Evolutionary conservation across 441 rosid genomes (phyloP).

Genomic region (Manihot esculenta): DNA sequence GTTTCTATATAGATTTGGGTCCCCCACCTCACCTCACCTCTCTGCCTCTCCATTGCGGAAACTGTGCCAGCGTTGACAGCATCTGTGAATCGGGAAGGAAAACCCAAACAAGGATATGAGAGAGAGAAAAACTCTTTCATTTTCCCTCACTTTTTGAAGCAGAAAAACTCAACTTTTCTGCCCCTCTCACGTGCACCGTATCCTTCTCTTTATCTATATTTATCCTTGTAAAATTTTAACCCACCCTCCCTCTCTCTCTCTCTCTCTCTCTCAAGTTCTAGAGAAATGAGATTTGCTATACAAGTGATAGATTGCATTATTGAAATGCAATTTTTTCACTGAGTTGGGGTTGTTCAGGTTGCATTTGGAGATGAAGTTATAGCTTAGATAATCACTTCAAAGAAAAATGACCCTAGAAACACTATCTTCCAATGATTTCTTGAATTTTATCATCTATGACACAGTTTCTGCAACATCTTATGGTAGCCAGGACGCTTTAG

Average conservation of each 20-base stretch:
- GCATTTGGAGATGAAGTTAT: neutral
- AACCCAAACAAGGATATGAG: conserved; percentile 20
- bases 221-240: neutral
- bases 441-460: conserved; percentile 58
- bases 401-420: conserved; percentile 61
- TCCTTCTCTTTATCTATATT: conserved; percentile 13
- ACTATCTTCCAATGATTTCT: conserved; percentile 63
- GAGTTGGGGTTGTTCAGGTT: neutral
- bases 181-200: conserved; percentile 42
- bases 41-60: conserved; percentile 24
- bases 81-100: conserved; percentile 33
- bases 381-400: neutral
- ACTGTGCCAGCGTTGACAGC: conserved; percentile 31
- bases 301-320: neutral
- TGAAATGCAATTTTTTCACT: neutral
- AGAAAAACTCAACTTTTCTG: conserved; percentile 33
- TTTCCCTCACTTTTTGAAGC: conserved; percentile 25
- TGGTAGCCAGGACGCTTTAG: conserved; percentile 35
- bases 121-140: conserved; percentile 4
- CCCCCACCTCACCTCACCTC: conserved; percentile 27
- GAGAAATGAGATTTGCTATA: conserved; percentile 7
- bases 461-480: conserved; percentile 55
- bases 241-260: neutral
- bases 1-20: conserved; percentile 43
- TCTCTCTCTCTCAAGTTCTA: neutral